Evolutionary conservation across 192 early-diverging fungal species (phyloP), one percentile per base, ranked within the genome.

Genomic region (Dimargaris verticillata): DNA sequence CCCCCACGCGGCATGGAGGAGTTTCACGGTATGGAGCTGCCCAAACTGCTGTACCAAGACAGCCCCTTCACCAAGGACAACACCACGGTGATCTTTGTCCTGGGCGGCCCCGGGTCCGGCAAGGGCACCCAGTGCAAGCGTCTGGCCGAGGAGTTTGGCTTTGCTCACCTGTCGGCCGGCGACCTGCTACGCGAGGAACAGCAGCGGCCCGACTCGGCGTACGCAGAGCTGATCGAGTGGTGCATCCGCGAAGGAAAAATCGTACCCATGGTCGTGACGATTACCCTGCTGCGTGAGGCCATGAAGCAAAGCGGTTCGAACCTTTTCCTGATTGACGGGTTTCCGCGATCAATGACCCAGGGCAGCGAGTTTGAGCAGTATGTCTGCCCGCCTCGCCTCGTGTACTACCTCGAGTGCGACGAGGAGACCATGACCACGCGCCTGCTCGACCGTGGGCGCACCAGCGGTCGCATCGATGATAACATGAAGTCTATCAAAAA

Each of bases 401-500:
- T 92, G 0, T 69, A 97, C 45, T 95, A 88, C 80, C 94, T 94
- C 76, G 91, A 95, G 60, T 97, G 94, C 71, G 86, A 92, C 17
- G 94, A 99, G 72, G 77, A 88, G 43, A 86, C 86, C 55, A 84
- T 99, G 88, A 72, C 94, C 45, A 77, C 81, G 70, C 84, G 96
- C 33, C 72, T 99, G 62, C 66, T 94, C 71, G 89, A 95, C 69
- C 83, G 96, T 63, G 95, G 93, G 11, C 88, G 96, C 68, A 97
- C 88, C 26, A 88, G 84, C 55, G 96, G 96, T 0, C 79, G 96
- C 28, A 71, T 81, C 17, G 96, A 99, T 64, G 96, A 99, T 64
- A 96, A 99, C 65, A 83, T 89, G 43, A 92, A 96, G 64, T 86
- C 86, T 9, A 99, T 99, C 80, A 82, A 78, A 63, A 99, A 99